phyloP scores from a whole-genome alignment of 1,284 basidiomycete species.

The Sanghuangporus baumii region DNA sequence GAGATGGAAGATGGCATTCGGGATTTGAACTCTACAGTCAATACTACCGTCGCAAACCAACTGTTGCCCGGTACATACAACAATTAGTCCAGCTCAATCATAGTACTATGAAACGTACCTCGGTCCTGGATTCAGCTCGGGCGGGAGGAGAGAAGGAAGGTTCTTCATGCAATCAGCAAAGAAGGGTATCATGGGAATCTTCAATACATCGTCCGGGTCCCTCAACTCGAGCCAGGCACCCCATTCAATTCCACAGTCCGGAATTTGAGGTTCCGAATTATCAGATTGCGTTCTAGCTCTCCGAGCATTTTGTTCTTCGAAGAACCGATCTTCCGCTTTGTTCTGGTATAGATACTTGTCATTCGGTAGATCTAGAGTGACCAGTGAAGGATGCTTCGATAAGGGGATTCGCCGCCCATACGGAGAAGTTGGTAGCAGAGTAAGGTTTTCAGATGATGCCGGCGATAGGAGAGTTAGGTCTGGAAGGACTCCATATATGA shows the following conservation, averaged over 20 bases:
- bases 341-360: constrained; percentile 35
- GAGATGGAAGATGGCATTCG: constrained; percentile 35
- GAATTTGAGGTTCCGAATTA: not conserved
- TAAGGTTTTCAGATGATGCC: constrained; percentile 21
- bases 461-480: constrained; percentile 22
- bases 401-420: constrained; percentile 54
- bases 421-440: constrained; percentile 42
- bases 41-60: constrained; percentile 56
- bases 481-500: constrained; percentile 48
- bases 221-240: constrained; percentile 50
- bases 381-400: constrained; percentile 40
- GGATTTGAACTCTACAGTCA: constrained; percentile 55
- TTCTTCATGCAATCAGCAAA: constrained; percentile 48
- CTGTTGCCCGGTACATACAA: constrained; percentile 25
- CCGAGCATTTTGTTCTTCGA: constrained; percentile 27
- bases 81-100: not conserved
- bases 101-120: not conserved
- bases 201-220: constrained; percentile 38
- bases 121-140: constrained; percentile 19
- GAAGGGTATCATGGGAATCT: constrained; percentile 43
- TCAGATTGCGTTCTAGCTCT: not conserved
- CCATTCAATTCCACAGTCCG: constrained; percentile 38
- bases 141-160: constrained; percentile 40
- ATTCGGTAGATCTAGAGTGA: constrained; percentile 20
- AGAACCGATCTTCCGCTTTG: constrained; percentile 35